Evolutionary conservation across 345 rosid genomes (phyloP).

Genomic region (Abelmoschus esculentus): DNA sequence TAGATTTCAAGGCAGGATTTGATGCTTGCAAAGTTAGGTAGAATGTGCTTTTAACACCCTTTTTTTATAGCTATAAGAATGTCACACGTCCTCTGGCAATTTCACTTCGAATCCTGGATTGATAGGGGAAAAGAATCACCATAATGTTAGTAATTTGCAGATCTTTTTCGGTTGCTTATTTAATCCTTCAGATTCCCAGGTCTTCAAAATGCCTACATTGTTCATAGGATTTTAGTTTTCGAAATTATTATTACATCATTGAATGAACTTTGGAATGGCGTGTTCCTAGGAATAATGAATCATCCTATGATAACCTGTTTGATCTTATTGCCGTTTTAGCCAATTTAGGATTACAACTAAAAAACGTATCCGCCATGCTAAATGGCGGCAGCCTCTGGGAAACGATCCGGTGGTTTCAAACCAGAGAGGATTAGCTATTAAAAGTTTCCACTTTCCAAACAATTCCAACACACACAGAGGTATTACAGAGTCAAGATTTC

Average conservation of each 20-base stretch:
- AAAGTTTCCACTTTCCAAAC: neutral
- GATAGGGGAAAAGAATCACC: too few species aligned
- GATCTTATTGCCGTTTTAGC: neutral
- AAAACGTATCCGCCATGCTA: neutral
- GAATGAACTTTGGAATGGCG: neutral
- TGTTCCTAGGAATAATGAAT: neutral
- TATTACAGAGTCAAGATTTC: neutral
- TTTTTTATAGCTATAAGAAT: neutral
- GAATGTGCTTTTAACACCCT: constrained; percentile 9
- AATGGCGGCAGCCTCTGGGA: neutral
- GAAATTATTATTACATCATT: neutral
- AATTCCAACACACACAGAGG: neutral
- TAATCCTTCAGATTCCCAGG: neutral
- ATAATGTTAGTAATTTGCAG: too few species aligned
- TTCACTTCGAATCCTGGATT: neutral
- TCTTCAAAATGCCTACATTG: neutral
- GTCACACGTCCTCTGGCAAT: neutral
- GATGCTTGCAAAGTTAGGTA: constrained; percentile 17
- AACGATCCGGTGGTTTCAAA: neutral
- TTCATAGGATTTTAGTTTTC: neutral
- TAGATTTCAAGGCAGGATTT: constrained; percentile 23
- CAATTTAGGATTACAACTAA: neutral
- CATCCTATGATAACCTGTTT: neutral
- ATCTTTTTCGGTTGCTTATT: too few species aligned
- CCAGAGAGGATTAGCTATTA: neutral